Conservation (phyloP, 768 basidiomycete genomes). For the Suillus cothurnatus region DNA sequence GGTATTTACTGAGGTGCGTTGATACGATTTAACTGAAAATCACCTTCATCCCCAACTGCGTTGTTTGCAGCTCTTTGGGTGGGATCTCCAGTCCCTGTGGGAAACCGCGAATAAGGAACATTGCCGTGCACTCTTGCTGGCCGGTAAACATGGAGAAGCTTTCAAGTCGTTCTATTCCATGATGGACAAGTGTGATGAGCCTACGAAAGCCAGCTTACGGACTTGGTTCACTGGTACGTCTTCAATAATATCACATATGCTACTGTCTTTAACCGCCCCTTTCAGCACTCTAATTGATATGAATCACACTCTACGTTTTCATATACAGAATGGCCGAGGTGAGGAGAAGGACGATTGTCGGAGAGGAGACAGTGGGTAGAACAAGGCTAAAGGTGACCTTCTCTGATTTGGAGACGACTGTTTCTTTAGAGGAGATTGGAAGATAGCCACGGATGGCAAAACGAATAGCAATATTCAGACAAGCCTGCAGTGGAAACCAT, state of each 20-base stretch:
- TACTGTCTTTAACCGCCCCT: not conserved
- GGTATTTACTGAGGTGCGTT: not conserved
- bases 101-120: not conserved
- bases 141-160: not conserved
- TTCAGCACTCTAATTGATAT: not conserved
- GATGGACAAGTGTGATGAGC: not conserved
- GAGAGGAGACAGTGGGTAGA: too few relatives aligned
- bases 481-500: too few relatives aligned
- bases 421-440: too few relatives aligned
- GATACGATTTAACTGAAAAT: not conserved
- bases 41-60: not conserved
- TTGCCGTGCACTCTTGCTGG: not conserved
- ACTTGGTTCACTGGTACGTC: not conserved
- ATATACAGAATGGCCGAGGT: too few relatives aligned
- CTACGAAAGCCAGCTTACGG: not conserved
- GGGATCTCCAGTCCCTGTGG: not conserved
- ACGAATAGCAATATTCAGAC: too few relatives aligned
- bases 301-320: not conserved
- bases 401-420: too few relatives aligned
- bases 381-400: too few relatives aligned
- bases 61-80: conserved; percentile 1
- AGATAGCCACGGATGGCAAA: too few relatives aligned
- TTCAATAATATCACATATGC: not conserved
- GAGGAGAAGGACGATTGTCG: too few relatives aligned
- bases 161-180: not conserved